Base-by-base conservation (phyloP, 2,329 filamentous ascomycete genomes). In the Ceratocystiopsis minuta region DNA sequence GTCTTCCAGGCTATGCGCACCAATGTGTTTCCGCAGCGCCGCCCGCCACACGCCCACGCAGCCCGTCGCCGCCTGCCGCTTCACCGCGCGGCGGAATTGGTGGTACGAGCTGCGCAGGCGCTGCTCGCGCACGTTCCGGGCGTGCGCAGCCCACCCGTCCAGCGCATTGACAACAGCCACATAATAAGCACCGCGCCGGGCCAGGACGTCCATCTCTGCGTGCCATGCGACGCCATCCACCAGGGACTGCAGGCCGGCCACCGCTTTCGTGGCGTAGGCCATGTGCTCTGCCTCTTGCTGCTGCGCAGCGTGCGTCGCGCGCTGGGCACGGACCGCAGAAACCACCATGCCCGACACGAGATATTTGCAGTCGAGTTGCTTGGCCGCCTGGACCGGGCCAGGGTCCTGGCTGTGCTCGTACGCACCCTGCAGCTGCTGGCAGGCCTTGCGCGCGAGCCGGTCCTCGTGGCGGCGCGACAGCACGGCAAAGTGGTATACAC, bases 401-500 rank as follows among this genome's bases (percentile, higher is more conserved):
- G 6, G 5, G 3, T 6, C 31, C 31, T 10, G 31, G 5, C 31
- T 4, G 6, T 20, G 20, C 20, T 4, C 20, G 20, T 20, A 7
- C 20, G 20, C 20, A 2, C 13, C 36, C 34, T 42, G 35, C 11
- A 46, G 15, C 1, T 35, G 12, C 11, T 31, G 1, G n/a, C 39
- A 43, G 0, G 42, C 36, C 17, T 42, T 37, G 31, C 43, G 44
- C 11, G 38, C 14, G 17, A 43, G 49, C 41, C 41, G 46, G 13
- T 42, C 49, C 20, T 54, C 52, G 11, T 44, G 39, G 37, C 52
- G 51, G 2, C 53, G 50, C 28, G 41, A 36, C 35, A 49, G 49
- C 41, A 53, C 54, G 4, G 43, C 50, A 2, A 55, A 48, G 37
- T 51, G 50, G 40, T 55, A 53, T 24, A 51, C 47, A 31, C 54